Evolutionary conservation across 345 rosid genomes (phyloP), one percentile per base, ranked within the genome.

Genomic region (Linum usitatissimum): DNA sequence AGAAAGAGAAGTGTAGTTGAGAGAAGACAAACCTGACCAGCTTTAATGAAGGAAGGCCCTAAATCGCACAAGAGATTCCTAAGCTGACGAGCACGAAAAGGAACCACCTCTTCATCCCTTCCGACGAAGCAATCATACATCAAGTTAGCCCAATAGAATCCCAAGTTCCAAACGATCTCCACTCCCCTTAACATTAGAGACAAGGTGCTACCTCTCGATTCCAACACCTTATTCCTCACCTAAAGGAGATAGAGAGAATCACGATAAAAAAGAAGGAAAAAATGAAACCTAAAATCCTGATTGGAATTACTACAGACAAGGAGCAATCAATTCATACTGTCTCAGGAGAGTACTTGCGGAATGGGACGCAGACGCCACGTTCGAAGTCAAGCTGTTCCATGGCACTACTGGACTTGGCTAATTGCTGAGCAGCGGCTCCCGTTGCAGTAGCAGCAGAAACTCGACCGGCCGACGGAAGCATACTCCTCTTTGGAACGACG

Each of bases 1-100:
- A 4, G 38, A 34, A 34, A 34, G 38, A 34, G 38, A 7, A 34
- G 38, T 34, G 38, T 34, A 34, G 38, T 34, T 34, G 38, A 12
- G 61, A 53, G 9, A 54, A 5, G 45, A 72, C 68, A 60, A 77
- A 88, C 96, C 90, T 92, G 98, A 17, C 98, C 98, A 15, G 93
- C 98, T 81, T 92, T 92, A 74, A 92, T 89, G 73, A 92, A 89
- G 5, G 98, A 92, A 74, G 98, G 90, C 60, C 98, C 98, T 68
- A 92, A 79, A 79, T 92, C 79, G 62, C 98, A 92, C 83, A 92
- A 68, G 19, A 92, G 84, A 77, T 89, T 86, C 70, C 98, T 82
- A 60, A 92, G 95, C 80, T 92, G 98, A 30, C 90, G 77, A 68
- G 98, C 98, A 68, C 96, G 95, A 58, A 72, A 81, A 0, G 96